Base-by-base conservation (phyloP, 495 filamentous ascomycete genomes). In the Peziza echinospora region DNA sequence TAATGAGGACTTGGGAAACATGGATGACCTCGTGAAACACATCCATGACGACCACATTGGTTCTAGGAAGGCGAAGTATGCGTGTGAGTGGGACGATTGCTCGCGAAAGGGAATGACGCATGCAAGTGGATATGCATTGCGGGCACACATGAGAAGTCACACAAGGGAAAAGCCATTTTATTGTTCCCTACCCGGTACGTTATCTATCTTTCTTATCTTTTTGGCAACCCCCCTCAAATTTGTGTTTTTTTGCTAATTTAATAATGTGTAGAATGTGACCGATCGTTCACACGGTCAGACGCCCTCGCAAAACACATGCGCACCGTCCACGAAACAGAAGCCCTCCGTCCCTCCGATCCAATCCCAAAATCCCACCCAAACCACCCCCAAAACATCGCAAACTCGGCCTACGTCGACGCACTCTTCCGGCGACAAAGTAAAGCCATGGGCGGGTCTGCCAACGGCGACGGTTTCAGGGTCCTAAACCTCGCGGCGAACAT, bases 121-220 rank as follows among this genome's bases (percentile, higher is more conserved):
- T 64, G 86, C 87, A 5, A 92, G 83, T 55, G 91, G 82, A 9
- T 97, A 97, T 64, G 89, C 89, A 11, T 65, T 97, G 50, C 80
- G 84, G 58, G 89, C 91, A 21, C 89, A 97, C 63, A 94, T 96
- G 85, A 65, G 89, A 59, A 93, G 84, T 58, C 89, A 97, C 64
- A 97, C 89, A 1, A 75, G 85, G 60, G 91, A 97, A 66, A 97
- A 97, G 63, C 89, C 89, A 0, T 97, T 96, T 56, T 96, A 92
- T 62, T 97, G 89, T 62, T 78, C 79, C 11, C 63, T 97, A 21
- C 89, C 89, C 34, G 89, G 89, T 93, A 71, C 48, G 66, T 51
- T 28, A 11, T 47, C 3, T 3, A n/a, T 49, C 16, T 34, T 16
- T 10, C 37, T 21, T 44, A n/a, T 26, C 17, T 39, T 23, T 45